Conservation (phyloP, 257 asterid species). For the Scutellaria barbata region DNA sequence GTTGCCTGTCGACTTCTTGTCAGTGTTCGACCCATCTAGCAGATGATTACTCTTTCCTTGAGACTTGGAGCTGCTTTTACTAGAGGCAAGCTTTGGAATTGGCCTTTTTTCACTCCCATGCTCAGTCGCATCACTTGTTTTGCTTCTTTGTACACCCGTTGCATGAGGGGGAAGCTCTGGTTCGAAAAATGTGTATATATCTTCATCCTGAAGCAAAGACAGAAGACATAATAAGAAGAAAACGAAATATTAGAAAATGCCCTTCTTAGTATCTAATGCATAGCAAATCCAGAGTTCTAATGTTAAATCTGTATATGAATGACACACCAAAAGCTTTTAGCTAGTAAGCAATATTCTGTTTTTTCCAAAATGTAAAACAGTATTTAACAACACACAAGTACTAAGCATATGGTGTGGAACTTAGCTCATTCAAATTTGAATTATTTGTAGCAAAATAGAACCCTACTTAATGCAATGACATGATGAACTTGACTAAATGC, state of each 20-base stretch:
- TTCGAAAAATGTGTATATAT: conserved; percentile 85
- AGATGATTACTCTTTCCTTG: conserved; percentile 10
- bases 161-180: conserved; percentile 82
- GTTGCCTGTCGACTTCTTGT: conserved; percentile 17
- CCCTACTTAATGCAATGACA: not conserved
- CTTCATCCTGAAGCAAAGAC: conserved; percentile 72
- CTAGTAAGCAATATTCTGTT: not conserved
- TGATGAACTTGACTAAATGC: not conserved
- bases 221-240: not conserved
- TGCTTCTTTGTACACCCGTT: conserved; percentile 53
- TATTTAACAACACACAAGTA: not conserved
- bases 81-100: conserved; percentile 14
- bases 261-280: not conserved
- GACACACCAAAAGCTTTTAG: not conserved
- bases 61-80: conserved; percentile 15
- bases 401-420: not conserved
- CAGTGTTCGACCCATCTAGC: not conserved
- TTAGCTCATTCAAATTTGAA: not conserved
- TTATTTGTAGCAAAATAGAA: not conserved
- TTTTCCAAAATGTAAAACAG: not conserved
- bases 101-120: conserved; percentile 9
- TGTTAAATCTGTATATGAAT: not conserved
- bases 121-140: conserved; percentile 29
- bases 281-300: not conserved
- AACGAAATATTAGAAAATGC: not conserved